Evolutionary conservation across 2,329 filamentous ascomycete genomes (phyloP).

Genomic region (Sporothrix inflata): DNA sequence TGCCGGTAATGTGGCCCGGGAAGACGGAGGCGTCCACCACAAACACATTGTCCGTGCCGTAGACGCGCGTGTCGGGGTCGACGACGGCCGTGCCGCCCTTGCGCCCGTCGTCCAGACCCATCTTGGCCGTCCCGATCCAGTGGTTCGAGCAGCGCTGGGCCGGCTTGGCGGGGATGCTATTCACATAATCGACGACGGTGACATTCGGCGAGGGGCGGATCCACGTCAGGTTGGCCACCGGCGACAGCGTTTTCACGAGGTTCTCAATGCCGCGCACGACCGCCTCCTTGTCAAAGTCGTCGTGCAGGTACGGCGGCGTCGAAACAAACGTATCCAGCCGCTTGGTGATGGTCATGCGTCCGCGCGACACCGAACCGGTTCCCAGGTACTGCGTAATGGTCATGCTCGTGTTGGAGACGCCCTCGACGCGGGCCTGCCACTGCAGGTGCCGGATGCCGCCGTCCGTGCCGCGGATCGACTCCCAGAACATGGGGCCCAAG

Average conservation of each 20-base stretch:
- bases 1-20: conserved; percentile 61
- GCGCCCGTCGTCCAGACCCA: conserved; percentile 61
- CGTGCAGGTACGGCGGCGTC: conserved; percentile 62
- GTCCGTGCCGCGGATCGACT: conserved; percentile 59
- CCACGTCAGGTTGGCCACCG: conserved; percentile 59
- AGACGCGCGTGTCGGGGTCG: conserved; percentile 65
- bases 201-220: conserved; percentile 56
- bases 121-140: conserved; percentile 63
- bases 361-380: conserved; percentile 64
- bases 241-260: conserved; percentile 57
- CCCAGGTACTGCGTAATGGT: conserved; percentile 66
- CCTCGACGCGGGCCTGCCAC: conserved; percentile 54
- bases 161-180: conserved; percentile 47
- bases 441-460: conserved; percentile 66
- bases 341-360: conserved; percentile 62
- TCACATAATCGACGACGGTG: conserved; percentile 60
- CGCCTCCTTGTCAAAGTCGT: conserved; percentile 62
- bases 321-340: conserved; percentile 62
- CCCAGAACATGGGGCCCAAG: conserved; percentile 64
- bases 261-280: conserved; percentile 67
- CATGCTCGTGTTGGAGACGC: conserved; percentile 44
- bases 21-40: conserved; percentile 61
- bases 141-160: conserved; percentile 52
- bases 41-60: conserved; percentile 67
- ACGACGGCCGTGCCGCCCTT: conserved; percentile 61